Conservation (phyloP, 306 rosid species). For the Cicer yamashitae region DNA sequence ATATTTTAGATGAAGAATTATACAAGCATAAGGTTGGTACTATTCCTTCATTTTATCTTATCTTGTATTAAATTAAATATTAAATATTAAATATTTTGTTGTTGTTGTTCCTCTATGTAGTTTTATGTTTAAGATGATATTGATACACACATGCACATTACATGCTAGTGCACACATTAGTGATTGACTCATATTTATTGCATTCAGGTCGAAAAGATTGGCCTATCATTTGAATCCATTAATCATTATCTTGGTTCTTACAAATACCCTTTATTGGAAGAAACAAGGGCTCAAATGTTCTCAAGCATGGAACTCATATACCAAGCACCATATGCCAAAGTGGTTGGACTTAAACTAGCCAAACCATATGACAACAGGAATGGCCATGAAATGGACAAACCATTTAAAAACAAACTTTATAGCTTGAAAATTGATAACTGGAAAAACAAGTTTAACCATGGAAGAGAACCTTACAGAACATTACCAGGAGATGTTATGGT, state of each 20-base stretch:
- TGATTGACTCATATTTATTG: neutral
- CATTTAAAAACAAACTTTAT: constrained; percentile 18
- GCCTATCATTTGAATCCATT: constrained; percentile 50
- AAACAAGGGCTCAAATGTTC: constrained; percentile 59
- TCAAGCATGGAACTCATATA: constrained; percentile 56
- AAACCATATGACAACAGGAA: constrained; percentile 17
- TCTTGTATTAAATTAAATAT: neutral
- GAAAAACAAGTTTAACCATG: constrained; percentile 50
- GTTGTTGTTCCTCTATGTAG: no score
- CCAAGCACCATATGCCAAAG: constrained; percentile 56
- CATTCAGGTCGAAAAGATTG: constrained; percentile 52
- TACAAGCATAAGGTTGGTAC: constrained; percentile 47
- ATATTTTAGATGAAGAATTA: constrained; percentile 50
- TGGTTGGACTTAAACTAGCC: constrained; percentile 44
- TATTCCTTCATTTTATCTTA: neutral
- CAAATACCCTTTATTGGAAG: constrained; percentile 64
- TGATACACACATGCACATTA: no score
- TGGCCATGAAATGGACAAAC: neutral
- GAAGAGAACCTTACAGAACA: constrained; percentile 60
- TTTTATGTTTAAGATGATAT: no score
- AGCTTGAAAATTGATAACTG: constrained; percentile 51
- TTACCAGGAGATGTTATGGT: constrained; percentile 69
- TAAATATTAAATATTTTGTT: no score
- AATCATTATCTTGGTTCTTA: constrained; percentile 52
- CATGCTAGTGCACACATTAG: no score